Base-by-base conservation (phyloP, 495 filamentous ascomycete genomes). In the Aspergillus carlsbadensis region DNA sequence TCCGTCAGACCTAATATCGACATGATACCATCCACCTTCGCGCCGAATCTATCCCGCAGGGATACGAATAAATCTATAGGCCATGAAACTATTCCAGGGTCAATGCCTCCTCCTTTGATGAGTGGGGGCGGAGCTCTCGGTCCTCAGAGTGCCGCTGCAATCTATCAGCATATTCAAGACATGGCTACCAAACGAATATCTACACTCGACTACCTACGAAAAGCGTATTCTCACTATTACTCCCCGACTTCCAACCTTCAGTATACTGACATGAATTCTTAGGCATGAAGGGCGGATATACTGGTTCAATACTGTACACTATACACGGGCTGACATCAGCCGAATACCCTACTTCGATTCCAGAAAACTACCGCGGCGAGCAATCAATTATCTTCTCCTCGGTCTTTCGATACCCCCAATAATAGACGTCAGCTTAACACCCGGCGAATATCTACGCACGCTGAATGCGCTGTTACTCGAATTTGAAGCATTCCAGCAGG, bases 241-340 rank as follows among this genome's bases (percentile, higher is more conserved):
- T 13, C 6, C 20, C 14, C 22, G 26, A 29, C 26, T 29, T 8
- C 8, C 26, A 29, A 29, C 8, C 8, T 37, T 11, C 18, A 44
- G 17, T 10, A 10, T 17, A 22, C 58, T 61, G 42, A 53, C 43
- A 29, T 29, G 29, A 15, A 41, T 26, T 43, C 34, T 34, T 63
- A 96, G 91, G 20, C 89, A 96, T 61, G 91, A 96, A 74, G 93
- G 95, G 45, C 87, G 88, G 48, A 85, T 96, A 20, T 97, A 96
- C 76, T 98, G 93, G 92, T 96, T 96, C 72, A 96, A 96, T 72
- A 95, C 94, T 0, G 81, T 97, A 41, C 86, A 94, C 68, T 96
- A 96, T 70, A 87, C 89, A 57, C 91, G 90, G 60, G 70, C 83
- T 21, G 91, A 96, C 68, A 79, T 98, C 29, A 72, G 81, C 29